Conservation (phyloP, 768 basidiomycete species). For the Cystofilobasidium macerans region DNA sequence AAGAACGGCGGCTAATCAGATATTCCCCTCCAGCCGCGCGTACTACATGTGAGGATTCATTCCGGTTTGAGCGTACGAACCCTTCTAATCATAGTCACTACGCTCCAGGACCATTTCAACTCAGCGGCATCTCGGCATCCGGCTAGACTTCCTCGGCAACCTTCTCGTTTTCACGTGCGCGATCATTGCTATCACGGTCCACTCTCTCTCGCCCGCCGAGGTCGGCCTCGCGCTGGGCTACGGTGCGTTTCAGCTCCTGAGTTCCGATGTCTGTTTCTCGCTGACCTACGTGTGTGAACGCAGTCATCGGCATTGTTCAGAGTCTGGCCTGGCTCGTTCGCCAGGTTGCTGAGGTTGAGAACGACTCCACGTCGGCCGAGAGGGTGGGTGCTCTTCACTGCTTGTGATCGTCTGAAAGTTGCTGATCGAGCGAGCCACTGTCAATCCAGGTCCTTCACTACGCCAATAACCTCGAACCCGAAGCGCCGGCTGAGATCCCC, state of each 20-base stretch:
- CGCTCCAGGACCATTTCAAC: constrained; percentile 43
- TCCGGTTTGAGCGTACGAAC: background rate
- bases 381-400: background rate
- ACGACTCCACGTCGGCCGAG: constrained; percentile 63
- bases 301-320: constrained; percentile 14
- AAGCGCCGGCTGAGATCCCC: constrained; percentile 41
- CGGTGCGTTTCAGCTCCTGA: no score
- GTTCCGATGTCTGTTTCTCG: no score
- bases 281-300: no score
- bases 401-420: constrained; percentile 45
- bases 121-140: constrained; percentile 67
- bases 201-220: background rate
- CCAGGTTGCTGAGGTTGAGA: constrained; percentile 60
- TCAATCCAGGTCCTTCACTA: constrained; percentile 65
- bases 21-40: constrained; percentile 41
- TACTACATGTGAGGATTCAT: background rate
- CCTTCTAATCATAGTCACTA: background rate
- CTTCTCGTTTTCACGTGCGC: constrained; percentile 11
- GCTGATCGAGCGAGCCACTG: constrained; percentile 28
- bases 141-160: constrained; percentile 33
- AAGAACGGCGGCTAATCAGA: constrained; percentile 31
- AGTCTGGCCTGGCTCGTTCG: constrained; percentile 20
- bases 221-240: constrained; percentile 5
- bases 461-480: constrained; percentile 54
- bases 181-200: constrained; percentile 3